Conservation (phyloP, 768 basidiomycete species). For the Auricularia sp. region DNA sequence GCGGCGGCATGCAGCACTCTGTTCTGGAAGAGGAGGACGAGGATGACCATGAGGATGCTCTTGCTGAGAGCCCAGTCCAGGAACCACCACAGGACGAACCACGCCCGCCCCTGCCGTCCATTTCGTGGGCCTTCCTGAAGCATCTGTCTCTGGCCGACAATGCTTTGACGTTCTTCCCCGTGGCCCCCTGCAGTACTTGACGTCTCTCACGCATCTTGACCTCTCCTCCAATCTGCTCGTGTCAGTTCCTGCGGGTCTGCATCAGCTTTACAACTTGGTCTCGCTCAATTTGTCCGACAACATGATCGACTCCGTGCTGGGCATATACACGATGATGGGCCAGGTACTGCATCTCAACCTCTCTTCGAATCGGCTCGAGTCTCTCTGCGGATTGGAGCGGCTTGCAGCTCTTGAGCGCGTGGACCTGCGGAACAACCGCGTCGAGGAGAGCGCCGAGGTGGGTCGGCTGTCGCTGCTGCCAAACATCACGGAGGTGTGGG, state of each 20-base stretch:
- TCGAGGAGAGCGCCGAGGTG: constrained; percentile 79
- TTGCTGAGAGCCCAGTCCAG: constrained; percentile 12
- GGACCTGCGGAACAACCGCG: constrained; percentile 69
- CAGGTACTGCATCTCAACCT: constrained; percentile 72
- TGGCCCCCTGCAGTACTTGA: constrained; percentile 56
- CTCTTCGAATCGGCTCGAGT: constrained; percentile 79
- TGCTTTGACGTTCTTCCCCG: constrained; percentile 68
- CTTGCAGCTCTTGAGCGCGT: constrained; percentile 73
- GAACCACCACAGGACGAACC: constrained; percentile 15
- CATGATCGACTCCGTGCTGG: constrained; percentile 92
- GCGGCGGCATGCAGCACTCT: constrained; percentile 40
- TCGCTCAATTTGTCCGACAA: constrained; percentile 96
- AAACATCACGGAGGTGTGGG: constrained; percentile 69
- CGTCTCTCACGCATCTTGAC: constrained; percentile 73
- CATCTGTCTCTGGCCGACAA: constrained; percentile 75
- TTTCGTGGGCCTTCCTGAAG: constrained; percentile 68
- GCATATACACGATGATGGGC: constrained; percentile 74
- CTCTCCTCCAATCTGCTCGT: constrained; percentile 86
- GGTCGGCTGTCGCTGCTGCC: constrained; percentile 74
- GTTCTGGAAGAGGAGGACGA: constrained; percentile 45
- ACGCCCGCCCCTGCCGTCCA: constrained; percentile 36
- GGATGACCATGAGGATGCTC: constrained; percentile 9
- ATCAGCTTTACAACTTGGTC: constrained; percentile 63
- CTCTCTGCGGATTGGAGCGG: constrained; percentile 92
- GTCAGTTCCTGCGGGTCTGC: constrained; percentile 72